A percentile compares a stretch with the other conserved stretches of the same genome.
Evolutionary conservation across 2,329 filamentous ascomycete genomes (phyloP).

Genomic region (Aspergillus aculeatinus): DNA sequence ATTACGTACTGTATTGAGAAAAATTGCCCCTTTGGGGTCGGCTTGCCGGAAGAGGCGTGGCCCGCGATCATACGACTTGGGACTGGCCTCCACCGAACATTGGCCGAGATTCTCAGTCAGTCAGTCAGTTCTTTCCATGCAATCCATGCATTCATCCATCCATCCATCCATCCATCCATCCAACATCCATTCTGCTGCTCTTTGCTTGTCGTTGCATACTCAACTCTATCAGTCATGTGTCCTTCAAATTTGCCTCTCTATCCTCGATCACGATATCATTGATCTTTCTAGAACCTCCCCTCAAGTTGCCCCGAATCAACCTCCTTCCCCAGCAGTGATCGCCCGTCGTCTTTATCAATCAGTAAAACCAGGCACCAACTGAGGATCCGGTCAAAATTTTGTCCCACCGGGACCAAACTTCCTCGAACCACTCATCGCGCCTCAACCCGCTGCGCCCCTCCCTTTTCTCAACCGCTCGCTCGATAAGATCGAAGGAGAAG

Average conservation of each 20-base stretch:
- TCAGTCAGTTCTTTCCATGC: too few relatives aligned
- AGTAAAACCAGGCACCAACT: background rate
- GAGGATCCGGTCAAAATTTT: constrained; percentile 1
- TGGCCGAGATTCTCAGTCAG: constrained; percentile 10
- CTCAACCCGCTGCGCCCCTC: constrained; percentile 9
- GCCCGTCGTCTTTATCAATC: background rate
- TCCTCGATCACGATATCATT: background rate
- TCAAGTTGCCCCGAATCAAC: background rate
- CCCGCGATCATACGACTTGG: constrained; percentile 35
- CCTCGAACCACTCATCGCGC: constrained; percentile 6
- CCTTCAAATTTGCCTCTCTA: background rate
- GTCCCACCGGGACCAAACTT: constrained; percentile 4
- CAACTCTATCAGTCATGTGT: background rate
- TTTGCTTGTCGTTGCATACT: background rate
- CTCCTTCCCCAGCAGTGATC: background rate
- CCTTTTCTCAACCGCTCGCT: constrained; percentile 18
- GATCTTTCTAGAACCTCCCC: background rate
- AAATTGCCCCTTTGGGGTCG: constrained; percentile 6
- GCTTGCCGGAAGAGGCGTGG: constrained; percentile 29
- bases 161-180: background rate
- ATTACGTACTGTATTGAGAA: background rate
- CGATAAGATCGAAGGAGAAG: constrained; percentile 15
- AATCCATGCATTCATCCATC: background rate
- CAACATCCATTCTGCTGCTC: background rate
- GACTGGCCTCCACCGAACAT: constrained; percentile 8